Conservation (phyloP, 495 filamentous ascomycete species). For the Haplographium delicatum region DNA sequence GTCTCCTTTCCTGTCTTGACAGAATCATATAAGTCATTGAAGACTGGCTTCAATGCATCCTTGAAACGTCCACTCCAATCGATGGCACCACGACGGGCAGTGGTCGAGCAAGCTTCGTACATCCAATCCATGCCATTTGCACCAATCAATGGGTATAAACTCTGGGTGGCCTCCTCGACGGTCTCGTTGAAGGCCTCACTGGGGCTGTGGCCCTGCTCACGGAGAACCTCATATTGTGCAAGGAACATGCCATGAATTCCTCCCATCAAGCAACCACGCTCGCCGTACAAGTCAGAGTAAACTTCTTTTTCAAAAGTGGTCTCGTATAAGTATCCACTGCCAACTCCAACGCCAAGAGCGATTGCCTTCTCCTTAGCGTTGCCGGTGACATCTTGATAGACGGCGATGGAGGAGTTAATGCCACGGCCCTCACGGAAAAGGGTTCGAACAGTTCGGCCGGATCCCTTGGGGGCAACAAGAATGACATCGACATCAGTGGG, state of each 20-base stretch:
- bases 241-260: conserved; percentile 99
- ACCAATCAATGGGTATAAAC: conserved; percentile 93
- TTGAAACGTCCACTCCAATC: conserved; percentile 97
- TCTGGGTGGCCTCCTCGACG: conserved; percentile 98
- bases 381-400: conserved; percentile 97
- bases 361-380: conserved; percentile 98
- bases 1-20: conserved; percentile 90
- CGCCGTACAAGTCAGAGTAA: conserved; percentile 98
- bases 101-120: conserved; percentile 99
- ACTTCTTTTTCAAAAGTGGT: conserved; percentile 99
- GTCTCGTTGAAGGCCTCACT: conserved; percentile 99
- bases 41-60: conserved; percentile 94
- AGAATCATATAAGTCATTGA: conserved; percentile 91
- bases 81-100: conserved; percentile 94
- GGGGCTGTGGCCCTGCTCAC: conserved; percentile 93
- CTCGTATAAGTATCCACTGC: conserved; percentile 98
- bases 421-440: conserved; percentile 97
- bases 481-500: conserved; percentile 96
- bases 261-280: conserved; percentile 99
- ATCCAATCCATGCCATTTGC: conserved; percentile 99
- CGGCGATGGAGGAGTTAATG: conserved; percentile 98
- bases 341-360: conserved; percentile 93
- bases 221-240: conserved; percentile 99
- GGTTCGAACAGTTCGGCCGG: conserved; percentile 93
- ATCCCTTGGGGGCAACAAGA: conserved; percentile 98